These are phyloP conservation scores for Psilocybe subaeruginosa DNA, from an alignment of 768 basidiomycete species.

Conservation along the genomic window DNA sequence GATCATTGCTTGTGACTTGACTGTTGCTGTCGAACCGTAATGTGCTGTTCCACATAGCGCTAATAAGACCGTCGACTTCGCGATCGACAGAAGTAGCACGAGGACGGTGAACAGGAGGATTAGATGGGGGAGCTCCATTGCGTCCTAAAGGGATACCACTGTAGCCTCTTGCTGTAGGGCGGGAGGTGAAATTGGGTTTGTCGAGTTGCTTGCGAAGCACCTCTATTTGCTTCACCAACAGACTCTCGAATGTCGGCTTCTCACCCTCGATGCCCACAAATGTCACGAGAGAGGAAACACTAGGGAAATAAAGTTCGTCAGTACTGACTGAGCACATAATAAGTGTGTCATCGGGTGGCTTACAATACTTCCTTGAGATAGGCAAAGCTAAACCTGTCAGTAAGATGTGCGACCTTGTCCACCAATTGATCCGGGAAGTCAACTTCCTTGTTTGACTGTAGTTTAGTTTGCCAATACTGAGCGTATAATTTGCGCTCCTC, in stretches of 20 bases:
- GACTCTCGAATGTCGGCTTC: conserved; percentile 49
- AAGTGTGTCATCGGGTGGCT: conserved; percentile 22
- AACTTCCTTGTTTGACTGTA: conserved; percentile 61
- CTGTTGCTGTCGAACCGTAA: too few species aligned
- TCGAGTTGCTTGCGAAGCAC: conserved; percentile 68
- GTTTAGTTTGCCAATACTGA: conserved; percentile 82
- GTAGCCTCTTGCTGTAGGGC: not conserved
- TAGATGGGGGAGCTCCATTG: not conserved
- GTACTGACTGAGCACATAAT: too few species aligned
- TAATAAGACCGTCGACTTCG: not conserved
- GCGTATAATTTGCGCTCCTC: conserved; percentile 70
- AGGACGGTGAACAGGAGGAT: not conserved
- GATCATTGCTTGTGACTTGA: too few species aligned
- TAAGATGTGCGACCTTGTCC: conserved; percentile 58
- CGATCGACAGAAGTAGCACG: not conserved
- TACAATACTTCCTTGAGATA: conserved; percentile 92
- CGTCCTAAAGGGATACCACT: not conserved
- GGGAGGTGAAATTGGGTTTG: conserved; percentile 29
- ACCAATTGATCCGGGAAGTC: conserved; percentile 70
- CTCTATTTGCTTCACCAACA: conserved; percentile 63
- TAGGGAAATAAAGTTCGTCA: conserved; percentile 24
- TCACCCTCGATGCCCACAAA: conserved; percentile 57
- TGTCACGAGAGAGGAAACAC: conserved; percentile 74
- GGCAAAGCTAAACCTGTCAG: conserved; percentile 79
- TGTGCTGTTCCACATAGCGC: too few species aligned